Evolutionary conservation across 2,329 filamentous ascomycete genomes (phyloP), one percentile per base, ranked within the genome.

Genomic region (Diaporthe capsici): DNA sequence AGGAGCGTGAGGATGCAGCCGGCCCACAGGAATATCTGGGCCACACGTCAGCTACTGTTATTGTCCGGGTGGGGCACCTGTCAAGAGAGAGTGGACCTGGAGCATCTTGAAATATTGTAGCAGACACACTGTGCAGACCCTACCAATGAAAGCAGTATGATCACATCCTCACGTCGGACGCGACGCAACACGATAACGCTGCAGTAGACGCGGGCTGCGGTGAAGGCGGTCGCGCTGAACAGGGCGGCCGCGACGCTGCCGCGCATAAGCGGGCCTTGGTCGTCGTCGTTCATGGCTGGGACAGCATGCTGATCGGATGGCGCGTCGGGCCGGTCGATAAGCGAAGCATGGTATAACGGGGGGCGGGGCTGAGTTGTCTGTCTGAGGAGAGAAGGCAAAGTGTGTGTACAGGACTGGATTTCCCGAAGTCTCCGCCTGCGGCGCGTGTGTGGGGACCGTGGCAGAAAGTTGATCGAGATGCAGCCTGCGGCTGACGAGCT

Each of bases 241-340:
- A 68, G 65, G 20, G 65, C 65, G 22, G 65, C 65, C 31, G 65
- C 65, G 31, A 68, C 22, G 47, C 65, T 68, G 65, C 65, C 65
- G 31, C 28, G 34, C 31, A 68, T 68, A 4, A 53, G 47, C 65
- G 65, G 65, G 47, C 47, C 65, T n/a, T 68, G 65, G 31, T 53
- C 65, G 47, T 53, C n/a, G 22, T 53, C 34, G 47, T 28, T 68
- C 61, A 65, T 65, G 25, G 61, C 39, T 15, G 15, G n/a, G 61
- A 49, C 15, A n/a, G 42, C 42, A 49, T 68, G 31, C 22, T 51
- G 65, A 25, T 68, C 47, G 13, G 44, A 4, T 20, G 28, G 65
- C 65, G 47, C 65, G 47, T 68, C 47, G 65, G 65, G 65, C 65
- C 65, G 65, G 7, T 68, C 47, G 65, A 53, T 49, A 53, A 28